phyloP scores from a whole-genome alignment of 441 rosid genomes.

The Erodium moschatum region DNA sequence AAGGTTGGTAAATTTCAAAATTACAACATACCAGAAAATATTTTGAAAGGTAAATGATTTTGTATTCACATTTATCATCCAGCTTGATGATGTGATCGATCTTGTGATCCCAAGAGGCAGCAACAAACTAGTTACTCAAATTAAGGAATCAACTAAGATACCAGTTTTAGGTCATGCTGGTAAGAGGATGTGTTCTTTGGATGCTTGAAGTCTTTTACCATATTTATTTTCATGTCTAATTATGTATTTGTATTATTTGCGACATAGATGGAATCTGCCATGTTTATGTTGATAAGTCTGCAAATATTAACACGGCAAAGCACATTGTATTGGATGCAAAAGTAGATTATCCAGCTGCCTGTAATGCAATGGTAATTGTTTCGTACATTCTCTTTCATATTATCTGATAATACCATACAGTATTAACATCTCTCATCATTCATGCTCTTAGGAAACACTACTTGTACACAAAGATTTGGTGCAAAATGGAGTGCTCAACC shows the following conservation, averaged over 20 bases:
- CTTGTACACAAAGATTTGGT: constrained; percentile 83
- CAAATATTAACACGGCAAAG: constrained; percentile 74
- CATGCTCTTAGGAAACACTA: constrained; percentile 63
- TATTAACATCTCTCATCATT: not conserved
- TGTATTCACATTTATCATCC: constrained; percentile 25
- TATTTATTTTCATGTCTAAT: not conserved
- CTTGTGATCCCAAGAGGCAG: constrained; percentile 99
- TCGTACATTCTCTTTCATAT: not conserved
- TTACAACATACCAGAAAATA: not conserved
- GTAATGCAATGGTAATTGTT: constrained; percentile 79
- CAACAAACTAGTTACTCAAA: constrained; percentile 86
- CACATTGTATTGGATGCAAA: constrained; percentile 76
- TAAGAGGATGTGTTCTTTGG: constrained; percentile 26
- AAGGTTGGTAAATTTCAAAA: constrained; percentile 44
- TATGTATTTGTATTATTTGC: constrained; percentile 15
- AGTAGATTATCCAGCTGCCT: constrained; percentile 95
- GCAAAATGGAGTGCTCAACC: constrained; percentile 43
- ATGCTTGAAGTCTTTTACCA: constrained; percentile 11
- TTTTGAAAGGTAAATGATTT: not conserved
- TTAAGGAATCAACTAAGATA: constrained; percentile 83
- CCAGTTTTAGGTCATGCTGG: constrained; percentile 99
- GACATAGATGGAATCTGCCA: constrained; percentile 92
- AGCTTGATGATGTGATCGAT: constrained; percentile 98
- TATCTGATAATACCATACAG: not conserved
- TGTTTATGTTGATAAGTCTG: constrained; percentile 81